A percentile compares a stretch with the other conserved stretches of the same genome.
These are phyloP conservation scores for Carex scoparia DNA, from an alignment of 176 grass and related monocot genomes.

Conservation along the genomic window DNA sequence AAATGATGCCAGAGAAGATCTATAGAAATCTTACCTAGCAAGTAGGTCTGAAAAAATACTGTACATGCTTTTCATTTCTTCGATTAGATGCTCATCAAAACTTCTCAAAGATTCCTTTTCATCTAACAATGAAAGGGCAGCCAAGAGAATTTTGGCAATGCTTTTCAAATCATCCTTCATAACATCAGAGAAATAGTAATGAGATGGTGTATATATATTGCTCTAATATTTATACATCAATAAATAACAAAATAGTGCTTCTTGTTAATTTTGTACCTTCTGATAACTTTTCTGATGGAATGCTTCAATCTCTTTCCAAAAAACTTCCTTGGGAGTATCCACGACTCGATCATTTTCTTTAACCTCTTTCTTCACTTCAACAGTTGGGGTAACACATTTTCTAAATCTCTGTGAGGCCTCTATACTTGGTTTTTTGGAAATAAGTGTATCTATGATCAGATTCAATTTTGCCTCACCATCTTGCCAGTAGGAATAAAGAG, in stretches of 20 bases:
- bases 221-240: background rate
- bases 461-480: slow-evolving; percentile 31
- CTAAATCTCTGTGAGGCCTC: background rate
- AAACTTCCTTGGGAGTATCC: background rate
- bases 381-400: background rate
- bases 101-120: background rate
- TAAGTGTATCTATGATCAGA: slow-evolving; percentile 19
- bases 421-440: background rate
- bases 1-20: background rate
- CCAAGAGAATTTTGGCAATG: background rate
- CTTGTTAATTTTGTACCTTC: background rate
- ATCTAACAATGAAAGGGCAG: background rate
- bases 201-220: too few relatives aligned
- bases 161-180: background rate
- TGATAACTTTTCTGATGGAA: background rate
- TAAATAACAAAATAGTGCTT: background rate
- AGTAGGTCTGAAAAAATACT: background rate
- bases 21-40: background rate
- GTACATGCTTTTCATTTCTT: background rate
- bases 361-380: background rate
- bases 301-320: background rate
- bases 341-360: background rate
- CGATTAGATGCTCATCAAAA: background rate
- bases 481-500: slow-evolving; percentile 25
- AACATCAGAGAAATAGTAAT: background rate